Conservation (phyloP, 768 basidiomycete genomes). For the Neoboletus brunneissimus region DNA sequence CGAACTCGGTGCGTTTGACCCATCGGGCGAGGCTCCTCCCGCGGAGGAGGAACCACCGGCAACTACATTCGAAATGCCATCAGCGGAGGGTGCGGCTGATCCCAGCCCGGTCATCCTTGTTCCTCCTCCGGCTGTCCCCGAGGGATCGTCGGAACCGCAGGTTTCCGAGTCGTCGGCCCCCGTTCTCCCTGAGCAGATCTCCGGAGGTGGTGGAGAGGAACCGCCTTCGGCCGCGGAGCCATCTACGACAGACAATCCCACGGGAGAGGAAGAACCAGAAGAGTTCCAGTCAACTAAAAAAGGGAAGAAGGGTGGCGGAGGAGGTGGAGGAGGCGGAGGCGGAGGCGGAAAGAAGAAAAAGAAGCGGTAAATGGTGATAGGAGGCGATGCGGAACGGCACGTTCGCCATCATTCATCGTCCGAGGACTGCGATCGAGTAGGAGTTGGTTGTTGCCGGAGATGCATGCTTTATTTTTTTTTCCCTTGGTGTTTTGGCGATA, state of each 20-base stretch:
- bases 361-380: conserved; percentile 5
- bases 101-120: background rate
- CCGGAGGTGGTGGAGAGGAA: background rate
- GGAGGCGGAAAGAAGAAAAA: conserved; percentile 10
- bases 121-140: background rate
- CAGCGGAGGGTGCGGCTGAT: background rate
- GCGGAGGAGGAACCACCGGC: background rate
- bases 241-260: conserved; percentile 12
- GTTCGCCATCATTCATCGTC: background rate
- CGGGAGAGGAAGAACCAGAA: conserved; percentile 12
- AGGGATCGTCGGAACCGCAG: background rate
- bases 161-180: background rate
- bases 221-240: background rate
- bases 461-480: background rate
- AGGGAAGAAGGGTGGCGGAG: background rate
- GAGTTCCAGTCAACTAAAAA: background rate
- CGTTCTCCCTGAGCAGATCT: background rate
- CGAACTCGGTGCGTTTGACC: background rate
- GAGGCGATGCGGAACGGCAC: background rate
- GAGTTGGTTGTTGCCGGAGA: background rate
- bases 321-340: background rate
- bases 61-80: background rate
- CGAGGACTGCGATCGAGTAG: conserved; percentile 3
- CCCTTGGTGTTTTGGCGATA: background rate
- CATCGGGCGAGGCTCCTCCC: background rate